phyloP scores from a whole-genome alignment of 805 yeast species.

The Geotrichum ghanense region DNA sequence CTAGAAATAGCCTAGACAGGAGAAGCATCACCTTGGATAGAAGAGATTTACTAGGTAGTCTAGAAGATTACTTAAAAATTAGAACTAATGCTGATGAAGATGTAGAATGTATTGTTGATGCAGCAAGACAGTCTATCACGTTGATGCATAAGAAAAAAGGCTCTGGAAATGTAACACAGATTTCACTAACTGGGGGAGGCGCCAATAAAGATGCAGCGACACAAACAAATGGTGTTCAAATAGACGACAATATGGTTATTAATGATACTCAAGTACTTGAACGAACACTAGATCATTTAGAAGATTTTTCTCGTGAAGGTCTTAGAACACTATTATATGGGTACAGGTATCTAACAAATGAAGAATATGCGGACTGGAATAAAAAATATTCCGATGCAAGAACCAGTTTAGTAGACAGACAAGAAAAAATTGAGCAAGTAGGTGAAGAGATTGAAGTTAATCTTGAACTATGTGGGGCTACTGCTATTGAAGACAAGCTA shows the following conservation, averaged over 20 bases:
- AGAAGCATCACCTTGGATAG: constrained; percentile 17
- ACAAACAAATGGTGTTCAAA: constrained; percentile 5
- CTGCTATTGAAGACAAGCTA: constrained; percentile 93
- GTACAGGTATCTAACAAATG: constrained; percentile 53
- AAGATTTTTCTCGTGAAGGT: constrained; percentile 92
- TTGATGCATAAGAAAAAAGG: constrained; percentile 16
- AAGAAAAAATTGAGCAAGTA: constrained; percentile 50
- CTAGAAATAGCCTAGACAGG: constrained; percentile 20
- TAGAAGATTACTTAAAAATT: constrained; percentile 18
- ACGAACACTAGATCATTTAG: constrained; percentile 79
- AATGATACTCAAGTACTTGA: constrained; percentile 74
- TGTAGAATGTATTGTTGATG: constrained; percentile 19
- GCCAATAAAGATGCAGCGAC: not conserved
- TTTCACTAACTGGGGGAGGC: constrained; percentile 1
- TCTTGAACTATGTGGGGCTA: constrained; percentile 75
- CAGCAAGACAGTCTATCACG: constrained; percentile 16
- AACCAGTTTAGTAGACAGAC: constrained; percentile 59
- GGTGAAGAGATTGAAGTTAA: constrained; percentile 64
- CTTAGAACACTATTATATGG: constrained; percentile 80
- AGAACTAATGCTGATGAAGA: constrained; percentile 18
- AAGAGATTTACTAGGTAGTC: constrained; percentile 17
- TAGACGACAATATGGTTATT: constrained; percentile 44
- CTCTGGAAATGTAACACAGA: constrained; percentile 13
- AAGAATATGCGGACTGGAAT: constrained; percentile 58
- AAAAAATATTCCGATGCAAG: constrained; percentile 61